Evolutionary conservation across 345 rosid species (phyloP).

Genomic region (Sisymbrium altissimum): DNA sequence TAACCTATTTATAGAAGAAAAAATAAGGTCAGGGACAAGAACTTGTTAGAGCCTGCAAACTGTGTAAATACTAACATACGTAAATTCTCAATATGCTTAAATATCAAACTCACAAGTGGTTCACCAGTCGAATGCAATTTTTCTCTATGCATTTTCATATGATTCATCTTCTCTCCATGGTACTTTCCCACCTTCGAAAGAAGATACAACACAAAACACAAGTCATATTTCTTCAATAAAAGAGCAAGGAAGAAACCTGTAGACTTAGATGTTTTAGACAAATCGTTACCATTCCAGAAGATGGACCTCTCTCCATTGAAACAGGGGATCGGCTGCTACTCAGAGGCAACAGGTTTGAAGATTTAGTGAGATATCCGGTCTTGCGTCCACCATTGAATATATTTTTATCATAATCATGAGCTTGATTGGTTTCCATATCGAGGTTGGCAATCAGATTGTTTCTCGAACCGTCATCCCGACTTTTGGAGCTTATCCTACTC

Average conservation of each 20-base stretch:
- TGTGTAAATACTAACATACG: neutral
- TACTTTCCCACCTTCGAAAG: conserved; percentile 43
- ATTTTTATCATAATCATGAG: conserved; percentile 33
- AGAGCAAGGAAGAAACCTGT: neutral
- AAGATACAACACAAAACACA: conserved; percentile 11
- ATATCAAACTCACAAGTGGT: conserved; percentile 41
- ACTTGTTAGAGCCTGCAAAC: conserved; percentile 6
- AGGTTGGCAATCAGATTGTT: conserved; percentile 37
- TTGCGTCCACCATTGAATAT: conserved; percentile 35
- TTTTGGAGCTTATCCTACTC: conserved; percentile 44
- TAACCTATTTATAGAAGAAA: conserved; percentile 38
- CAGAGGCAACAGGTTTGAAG: conserved; percentile 40
- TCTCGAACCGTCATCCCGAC: conserved; percentile 43
- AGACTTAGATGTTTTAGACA: neutral
- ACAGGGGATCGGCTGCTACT: conserved; percentile 39
- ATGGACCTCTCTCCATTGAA: conserved; percentile 42
- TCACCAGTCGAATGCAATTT: conserved; percentile 39
- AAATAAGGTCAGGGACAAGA: neutral
- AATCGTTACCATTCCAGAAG: conserved; percentile 48
- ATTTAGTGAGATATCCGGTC: conserved; percentile 40
- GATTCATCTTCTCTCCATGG: conserved; percentile 41
- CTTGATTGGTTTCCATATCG: conserved; percentile 34
- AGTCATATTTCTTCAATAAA: neutral
- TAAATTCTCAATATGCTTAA: neutral
- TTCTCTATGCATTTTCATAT: conserved; percentile 29